Conservation (phyloP, 1,284 basidiomycete genomes). For the Phellopilus nigrolimitatus region DNA sequence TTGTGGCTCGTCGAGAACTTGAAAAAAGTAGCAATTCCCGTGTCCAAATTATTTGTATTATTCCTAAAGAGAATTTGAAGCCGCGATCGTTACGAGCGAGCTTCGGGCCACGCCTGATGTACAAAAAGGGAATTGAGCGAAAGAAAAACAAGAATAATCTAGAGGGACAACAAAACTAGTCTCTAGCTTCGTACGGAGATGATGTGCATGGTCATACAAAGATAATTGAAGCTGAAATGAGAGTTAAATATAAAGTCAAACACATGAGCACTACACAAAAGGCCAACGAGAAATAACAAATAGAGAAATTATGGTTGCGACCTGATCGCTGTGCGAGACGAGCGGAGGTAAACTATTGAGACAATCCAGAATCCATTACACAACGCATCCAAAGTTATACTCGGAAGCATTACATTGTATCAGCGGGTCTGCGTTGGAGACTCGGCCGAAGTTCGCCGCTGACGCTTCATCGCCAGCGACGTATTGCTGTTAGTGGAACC, state of each 20-base stretch:
- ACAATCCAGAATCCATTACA: not conserved
- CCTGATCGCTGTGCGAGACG: constrained; percentile 29
- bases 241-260: constrained; percentile 16
- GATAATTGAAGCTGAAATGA: constrained; percentile 4
- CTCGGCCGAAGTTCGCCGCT: constrained; percentile 68
- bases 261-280: constrained; percentile 3
- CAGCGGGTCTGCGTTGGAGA: constrained; percentile 26
- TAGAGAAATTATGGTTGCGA: too few species aligned
- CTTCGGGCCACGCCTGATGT: not conserved
- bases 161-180: constrained; percentile 22
- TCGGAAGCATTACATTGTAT: too few species aligned
- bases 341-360: constrained; percentile 12
- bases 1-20: too few species aligned
- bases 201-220: constrained; percentile 11
- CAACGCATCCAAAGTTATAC: not conserved
- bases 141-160: constrained; percentile 29
- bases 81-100: not conserved
- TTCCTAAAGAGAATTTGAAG: too few species aligned
- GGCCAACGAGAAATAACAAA: not conserved
- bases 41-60: too few species aligned
- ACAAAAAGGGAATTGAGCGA: constrained; percentile 3
- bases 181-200: constrained; percentile 7
- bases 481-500: not conserved
- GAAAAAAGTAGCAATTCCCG: too few species aligned
- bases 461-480: constrained; percentile 64